phyloP scores from a whole-genome alignment of 1,284 basidiomycete species.

The Fomitiporia mediterranea region DNA sequence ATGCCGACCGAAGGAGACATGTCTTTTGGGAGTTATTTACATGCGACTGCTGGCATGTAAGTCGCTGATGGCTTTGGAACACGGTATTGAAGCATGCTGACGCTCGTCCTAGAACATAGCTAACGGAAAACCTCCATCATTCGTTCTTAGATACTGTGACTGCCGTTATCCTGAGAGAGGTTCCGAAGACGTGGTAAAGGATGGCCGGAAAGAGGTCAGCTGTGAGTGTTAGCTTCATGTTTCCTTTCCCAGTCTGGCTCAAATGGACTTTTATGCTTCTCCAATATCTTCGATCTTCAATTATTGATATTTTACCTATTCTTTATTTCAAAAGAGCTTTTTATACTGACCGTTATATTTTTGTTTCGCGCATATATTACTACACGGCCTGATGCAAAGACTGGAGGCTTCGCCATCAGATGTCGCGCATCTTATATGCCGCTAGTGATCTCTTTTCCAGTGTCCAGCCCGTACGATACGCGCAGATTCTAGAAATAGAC shows the following conservation, averaged over 20 bases:
- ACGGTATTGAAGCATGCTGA: not conserved
- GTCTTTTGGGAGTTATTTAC: conserved; percentile 43
- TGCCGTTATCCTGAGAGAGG: conserved; percentile 17
- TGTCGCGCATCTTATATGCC: conserved; percentile 10
- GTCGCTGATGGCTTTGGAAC: not conserved
- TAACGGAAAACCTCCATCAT: conserved; percentile 20
- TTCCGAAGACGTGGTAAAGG: conserved; percentile 6
- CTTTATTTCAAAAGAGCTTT: not conserved
- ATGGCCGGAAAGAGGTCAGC: conserved; percentile 12
- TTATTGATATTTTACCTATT: not conserved
- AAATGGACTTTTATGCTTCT: not conserved
- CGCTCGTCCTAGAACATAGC: conserved; percentile 15
- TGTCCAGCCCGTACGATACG: conserved; percentile 11
- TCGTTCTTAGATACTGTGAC: conserved; percentile 18
- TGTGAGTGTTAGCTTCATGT: conserved; percentile 9
- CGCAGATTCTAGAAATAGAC: conserved; percentile 20
- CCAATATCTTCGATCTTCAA: not conserved
- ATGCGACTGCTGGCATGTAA: conserved; percentile 35
- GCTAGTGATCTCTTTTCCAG: conserved; percentile 15
- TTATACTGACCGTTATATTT: not conserved
- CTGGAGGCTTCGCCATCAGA: conserved; percentile 14
- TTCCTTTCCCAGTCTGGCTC: not conserved
- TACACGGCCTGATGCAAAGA: conserved; percentile 2
- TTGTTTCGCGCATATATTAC: not conserved
- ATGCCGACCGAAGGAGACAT: conserved; percentile 36